Evolutionary conservation across 169 alveolate genomes (phyloP), one percentile per base, ranked within the genome.

Genomic region (Fabrea salina): DNA sequence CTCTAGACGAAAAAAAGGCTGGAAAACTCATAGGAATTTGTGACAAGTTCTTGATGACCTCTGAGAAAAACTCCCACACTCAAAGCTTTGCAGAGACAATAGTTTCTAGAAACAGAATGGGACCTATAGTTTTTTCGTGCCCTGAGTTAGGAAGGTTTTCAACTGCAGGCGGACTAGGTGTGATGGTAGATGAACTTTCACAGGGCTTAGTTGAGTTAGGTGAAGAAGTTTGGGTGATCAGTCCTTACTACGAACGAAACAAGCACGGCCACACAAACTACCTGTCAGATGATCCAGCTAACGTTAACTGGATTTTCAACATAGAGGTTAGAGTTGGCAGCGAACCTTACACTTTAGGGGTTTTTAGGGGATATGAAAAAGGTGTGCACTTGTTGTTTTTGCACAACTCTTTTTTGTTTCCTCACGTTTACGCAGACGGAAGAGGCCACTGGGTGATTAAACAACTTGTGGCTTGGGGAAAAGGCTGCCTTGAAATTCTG

Each of bases 121-220:
- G 97, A 0, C 95, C 97, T 3, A 91, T 95, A 27, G 88, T 88
- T 25, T 94, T 95, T 71, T 87, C 89, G 8, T 84, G 97, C 40
- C 97, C 97, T 30, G 98, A 95, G 78, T 79, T 94, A 37, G 98
- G 97, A 0, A 82, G 92, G 54, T 95, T 96, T 95, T 89, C 96
- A 13, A 94, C 96, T 7, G 95, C 92, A 16, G 98, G 98, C 8
- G 98, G 98, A 13, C 82, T 95, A 39, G 97, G 97, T 37, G 97
- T 95, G 0, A 95, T 95, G 98, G 96, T 94, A 27, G 97, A 95
- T 79, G 98, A 95, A 76, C 86, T 95, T 37, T 49, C 96, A 4
- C 79, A 86, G 79, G 96, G 97, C 13, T 88, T 96, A 13, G 91
- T 91, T 3, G 68, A 80, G 7, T 72, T 94, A 44, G 96, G 96